Percentiles rank a stretch among this genome's conserved stretches.
Evolutionary conservation across 495 filamentous ascomycete genomes (phyloP).

Genomic region (Daldinia grandis): DNA sequence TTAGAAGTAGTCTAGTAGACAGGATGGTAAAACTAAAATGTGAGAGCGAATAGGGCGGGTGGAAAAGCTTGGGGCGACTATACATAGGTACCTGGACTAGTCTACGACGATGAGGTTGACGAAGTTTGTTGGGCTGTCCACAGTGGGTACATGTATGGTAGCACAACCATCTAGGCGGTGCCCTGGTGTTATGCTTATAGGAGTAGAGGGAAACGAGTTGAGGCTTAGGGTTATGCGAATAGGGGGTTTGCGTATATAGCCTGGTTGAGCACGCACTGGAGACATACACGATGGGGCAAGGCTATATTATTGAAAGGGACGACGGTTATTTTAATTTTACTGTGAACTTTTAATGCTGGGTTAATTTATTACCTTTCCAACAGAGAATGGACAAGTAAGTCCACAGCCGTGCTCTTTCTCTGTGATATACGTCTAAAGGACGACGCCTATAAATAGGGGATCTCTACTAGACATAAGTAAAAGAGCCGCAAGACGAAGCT

Average conservation of each 20-base stretch:
- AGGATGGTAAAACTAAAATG: neutral
- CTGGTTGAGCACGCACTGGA: neutral
- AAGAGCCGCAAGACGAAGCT: neutral
- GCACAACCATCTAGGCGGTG: neutral
- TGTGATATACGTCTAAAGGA: neutral
- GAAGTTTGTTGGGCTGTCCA: neutral
- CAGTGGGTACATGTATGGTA: neutral
- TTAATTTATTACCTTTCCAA: neutral
- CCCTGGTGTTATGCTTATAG: neutral
- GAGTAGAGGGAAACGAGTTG: neutral
- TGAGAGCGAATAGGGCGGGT: neutral
- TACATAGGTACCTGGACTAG: neutral
- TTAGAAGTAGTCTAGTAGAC: neutral
- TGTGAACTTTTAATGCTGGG: neutral
- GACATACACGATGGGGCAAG: neutral
- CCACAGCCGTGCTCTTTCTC: neutral
- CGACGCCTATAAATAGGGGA: neutral
- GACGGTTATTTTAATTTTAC: constrained; percentile 7
- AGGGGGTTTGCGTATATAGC: neutral
- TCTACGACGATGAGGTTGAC: neutral
- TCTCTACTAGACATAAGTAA: neutral
- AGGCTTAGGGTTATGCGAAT: neutral
- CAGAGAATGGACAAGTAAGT: neutral
- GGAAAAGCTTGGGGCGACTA: neutral
- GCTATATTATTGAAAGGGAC: neutral